Evolutionary conservation across 2,329 filamentous ascomycete genomes (phyloP).

Genomic region (Anisogramma anomala): DNA sequence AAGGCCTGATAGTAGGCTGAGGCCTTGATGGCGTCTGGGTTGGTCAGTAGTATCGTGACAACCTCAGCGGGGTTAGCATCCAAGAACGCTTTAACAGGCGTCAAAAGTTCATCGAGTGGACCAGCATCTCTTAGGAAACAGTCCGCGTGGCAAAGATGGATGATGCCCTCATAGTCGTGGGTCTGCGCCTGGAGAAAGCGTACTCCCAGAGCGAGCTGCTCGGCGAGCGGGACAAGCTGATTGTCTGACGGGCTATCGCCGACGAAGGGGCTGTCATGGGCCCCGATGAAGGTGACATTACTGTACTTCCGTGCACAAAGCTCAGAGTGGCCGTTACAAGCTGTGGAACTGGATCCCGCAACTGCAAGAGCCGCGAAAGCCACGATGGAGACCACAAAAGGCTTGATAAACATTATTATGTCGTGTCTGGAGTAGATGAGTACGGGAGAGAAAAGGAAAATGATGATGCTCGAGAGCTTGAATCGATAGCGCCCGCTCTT

Average conservation of each 20-base stretch:
- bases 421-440: background rate
- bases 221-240: slow-evolving; percentile 46
- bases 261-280: slow-evolving; percentile 56
- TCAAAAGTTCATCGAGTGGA: slow-evolving; percentile 42
- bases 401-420: background rate
- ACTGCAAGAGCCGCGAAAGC: background rate
- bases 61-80: slow-evolving; percentile 47
- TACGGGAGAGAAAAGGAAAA: no score
- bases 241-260: slow-evolving; percentile 43
- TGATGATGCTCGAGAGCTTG: no score
- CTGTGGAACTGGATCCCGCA: slow-evolving; percentile 7
- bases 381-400: background rate
- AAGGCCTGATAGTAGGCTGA: slow-evolving; percentile 44
- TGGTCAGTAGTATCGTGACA: slow-evolving; percentile 51
- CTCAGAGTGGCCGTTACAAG: slow-evolving; percentile 46
- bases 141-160: slow-evolving; percentile 53
- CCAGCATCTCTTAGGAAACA: slow-evolving; percentile 50
- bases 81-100: slow-evolving; percentile 47
- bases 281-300: slow-evolving; percentile 47
- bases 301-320: slow-evolving; percentile 48
- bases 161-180: slow-evolving; percentile 37
- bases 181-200: slow-evolving; percentile 55
- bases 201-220: slow-evolving; percentile 50
- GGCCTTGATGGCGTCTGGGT: slow-evolving; percentile 44
- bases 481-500: no score